Conservation (phyloP, 1,284 basidiomycete species). For the Cutaneotrichosporon daszewskae region DNA sequence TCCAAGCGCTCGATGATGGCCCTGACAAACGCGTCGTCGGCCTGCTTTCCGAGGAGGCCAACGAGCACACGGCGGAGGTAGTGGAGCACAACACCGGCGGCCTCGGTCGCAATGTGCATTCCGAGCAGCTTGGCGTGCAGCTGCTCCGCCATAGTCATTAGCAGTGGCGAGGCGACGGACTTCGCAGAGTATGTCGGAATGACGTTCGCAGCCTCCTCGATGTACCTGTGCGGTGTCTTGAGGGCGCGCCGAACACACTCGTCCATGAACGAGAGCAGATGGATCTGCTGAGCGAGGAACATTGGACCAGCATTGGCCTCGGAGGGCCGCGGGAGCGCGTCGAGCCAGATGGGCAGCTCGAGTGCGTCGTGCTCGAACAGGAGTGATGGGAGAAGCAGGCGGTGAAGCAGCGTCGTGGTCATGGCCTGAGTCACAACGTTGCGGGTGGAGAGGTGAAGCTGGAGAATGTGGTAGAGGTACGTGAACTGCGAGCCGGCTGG, state of each 20-base stretch:
- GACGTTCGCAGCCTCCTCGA: conserved; percentile 59
- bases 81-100: conserved; percentile 58
- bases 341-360: conserved; percentile 73
- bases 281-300: conserved; percentile 55
- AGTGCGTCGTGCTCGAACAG: conserved; percentile 73
- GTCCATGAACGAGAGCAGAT: conserved; percentile 70
- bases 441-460: conserved; percentile 55
- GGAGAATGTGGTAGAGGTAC: conserved; percentile 62
- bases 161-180: conserved; percentile 59
- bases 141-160: conserved; percentile 73
- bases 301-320: conserved; percentile 53
- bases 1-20: conserved; percentile 24
- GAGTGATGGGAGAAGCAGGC: conserved; percentile 62
- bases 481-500: conserved; percentile 48
- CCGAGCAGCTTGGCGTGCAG: conserved; percentile 58
- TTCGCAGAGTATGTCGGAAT: conserved; percentile 20
- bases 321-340: conserved; percentile 49
- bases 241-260: conserved; percentile 77
- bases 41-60: conserved; percentile 56
- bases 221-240: conserved; percentile 80
- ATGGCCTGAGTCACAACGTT: conserved; percentile 56
- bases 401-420: conserved; percentile 57
- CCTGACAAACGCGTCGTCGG: conserved; percentile 40
- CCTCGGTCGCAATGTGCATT: conserved; percentile 56
- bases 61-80: conserved; percentile 61